These are phyloP conservation scores for Eucalyptus tenuipes DNA, from an alignment of 345 rosid species.

Conservation along the genomic window DNA sequence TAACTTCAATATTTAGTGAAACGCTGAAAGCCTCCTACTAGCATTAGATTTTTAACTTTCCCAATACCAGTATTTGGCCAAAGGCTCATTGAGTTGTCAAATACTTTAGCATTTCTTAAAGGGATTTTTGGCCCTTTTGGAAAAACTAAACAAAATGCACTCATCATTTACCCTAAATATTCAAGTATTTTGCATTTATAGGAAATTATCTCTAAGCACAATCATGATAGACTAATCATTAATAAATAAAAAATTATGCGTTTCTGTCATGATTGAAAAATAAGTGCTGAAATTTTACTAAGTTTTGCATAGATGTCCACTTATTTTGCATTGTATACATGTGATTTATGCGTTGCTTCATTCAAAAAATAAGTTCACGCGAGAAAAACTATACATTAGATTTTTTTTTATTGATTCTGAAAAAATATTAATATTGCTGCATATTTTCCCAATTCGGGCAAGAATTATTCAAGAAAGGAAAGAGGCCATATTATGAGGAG, in stretches of 20 bases:
- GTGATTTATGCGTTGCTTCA: background rate
- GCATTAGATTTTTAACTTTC: no score
- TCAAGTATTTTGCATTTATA: accelerated
- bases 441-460: background rate
- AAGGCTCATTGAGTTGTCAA: no score
- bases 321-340: background rate
- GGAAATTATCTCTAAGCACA: no score
- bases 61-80: accelerated
- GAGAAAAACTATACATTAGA: no score
- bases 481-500: background rate
- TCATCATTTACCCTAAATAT: accelerated
- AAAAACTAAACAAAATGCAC: accelerated
- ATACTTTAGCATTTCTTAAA: accelerated
- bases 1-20: no score
- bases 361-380: accelerated
- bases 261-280: background rate
- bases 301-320: background rate
- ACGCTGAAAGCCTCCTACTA: accelerated
- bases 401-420: no score
- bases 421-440: background rate
- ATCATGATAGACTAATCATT: no score
- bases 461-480: background rate
- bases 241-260: accelerated
- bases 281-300: background rate
- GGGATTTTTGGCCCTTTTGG: accelerated